Conservation (phyloP, 1,139 yeast genomes). For the Yamadazyma mexicana region DNA sequence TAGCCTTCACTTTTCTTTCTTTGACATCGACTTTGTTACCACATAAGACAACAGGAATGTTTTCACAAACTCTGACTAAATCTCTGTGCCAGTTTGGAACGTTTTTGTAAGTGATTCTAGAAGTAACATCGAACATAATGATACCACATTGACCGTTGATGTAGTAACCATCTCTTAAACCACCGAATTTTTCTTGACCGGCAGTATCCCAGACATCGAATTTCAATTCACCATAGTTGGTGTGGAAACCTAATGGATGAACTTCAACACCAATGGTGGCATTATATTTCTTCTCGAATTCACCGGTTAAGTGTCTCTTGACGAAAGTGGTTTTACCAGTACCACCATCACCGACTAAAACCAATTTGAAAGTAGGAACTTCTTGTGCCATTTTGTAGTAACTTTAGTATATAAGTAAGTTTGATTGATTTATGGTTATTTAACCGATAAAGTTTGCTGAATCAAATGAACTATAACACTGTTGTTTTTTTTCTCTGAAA, state of each 20-base stretch:
- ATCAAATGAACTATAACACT: conserved; percentile 8
- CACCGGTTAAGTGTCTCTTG: conserved; percentile 99
- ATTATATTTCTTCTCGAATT: conserved; percentile 97
- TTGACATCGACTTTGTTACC: conserved; percentile 99
- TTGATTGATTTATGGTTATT: conserved; percentile 2
- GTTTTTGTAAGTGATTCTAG: conserved; percentile 98
- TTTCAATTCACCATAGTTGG: conserved; percentile 98
- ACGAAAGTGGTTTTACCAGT: conserved; percentile 99
- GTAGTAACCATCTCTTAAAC: conserved; percentile 98
- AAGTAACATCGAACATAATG: conserved; percentile 99
- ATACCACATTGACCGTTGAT: conserved; percentile 99
- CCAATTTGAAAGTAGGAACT: conserved; percentile 98
- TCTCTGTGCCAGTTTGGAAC: conserved; percentile 99
- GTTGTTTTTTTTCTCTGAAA: conserved; percentile 6
- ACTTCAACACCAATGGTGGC: conserved; percentile 99
- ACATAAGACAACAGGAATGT: conserved; percentile 97
- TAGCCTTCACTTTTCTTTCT: conserved; percentile 99
- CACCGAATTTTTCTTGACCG: conserved; percentile 99
- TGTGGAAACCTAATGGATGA: conserved; percentile 97
- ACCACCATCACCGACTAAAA: conserved; percentile 99
- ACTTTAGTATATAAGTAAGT: conserved; percentile 20
- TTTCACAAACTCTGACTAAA: conserved; percentile 98
- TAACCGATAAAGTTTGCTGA: not conserved
- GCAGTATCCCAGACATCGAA: conserved; percentile 99
- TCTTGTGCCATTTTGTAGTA: conserved; percentile 58